These are phyloP conservation scores for Globisporangium uncinulatum DNA, from an alignment of 352 stramenopile genomes.

Conservation along the genomic window DNA sequence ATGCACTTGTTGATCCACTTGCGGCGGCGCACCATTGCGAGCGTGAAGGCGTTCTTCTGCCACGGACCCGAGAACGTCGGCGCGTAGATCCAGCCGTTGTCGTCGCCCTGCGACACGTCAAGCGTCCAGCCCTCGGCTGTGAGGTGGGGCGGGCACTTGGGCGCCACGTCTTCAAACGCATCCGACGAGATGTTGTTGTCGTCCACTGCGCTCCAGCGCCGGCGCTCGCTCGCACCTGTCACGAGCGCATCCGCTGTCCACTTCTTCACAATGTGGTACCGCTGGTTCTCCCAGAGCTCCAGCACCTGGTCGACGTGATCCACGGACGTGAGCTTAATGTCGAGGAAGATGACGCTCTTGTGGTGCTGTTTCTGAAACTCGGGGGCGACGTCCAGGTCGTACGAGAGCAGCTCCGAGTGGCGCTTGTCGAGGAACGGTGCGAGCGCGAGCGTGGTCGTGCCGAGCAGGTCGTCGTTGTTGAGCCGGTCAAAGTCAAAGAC, in stretches of 20 bases:
- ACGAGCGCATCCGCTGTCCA: conserved; percentile 64
- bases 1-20: conserved; percentile 82
- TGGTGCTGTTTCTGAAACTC: conserved; percentile 57
- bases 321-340: conserved; percentile 44
- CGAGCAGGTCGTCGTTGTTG: conserved; percentile 53
- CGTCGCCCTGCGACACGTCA: conserved; percentile 70
- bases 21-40: conserved; percentile 71
- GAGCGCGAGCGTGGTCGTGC: conserved; percentile 37
- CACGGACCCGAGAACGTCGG: conserved; percentile 68
- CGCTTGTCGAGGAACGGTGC: conserved; percentile 47
- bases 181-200: conserved; percentile 58
- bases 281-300: conserved; percentile 84
- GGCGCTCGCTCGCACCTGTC: conserved; percentile 46
- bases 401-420: conserved; percentile 41
- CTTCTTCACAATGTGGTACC: conserved; percentile 70
- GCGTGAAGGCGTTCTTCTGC: conserved; percentile 68
- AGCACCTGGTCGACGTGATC: conserved; percentile 58
- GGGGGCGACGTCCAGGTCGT: conserved; percentile 43
- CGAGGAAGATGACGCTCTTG: conserved; percentile 53
- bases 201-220: conserved; percentile 60
- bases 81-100: conserved; percentile 84
- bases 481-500: conserved; percentile 67
- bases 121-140: conserved; percentile 68
- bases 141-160: conserved; percentile 47
- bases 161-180: conserved; percentile 61